These are phyloP conservation scores for Rhytidhysteron rufulum DNA, from an alignment of 2,329 filamentous ascomycete species.

Conservation along the genomic window DNA sequence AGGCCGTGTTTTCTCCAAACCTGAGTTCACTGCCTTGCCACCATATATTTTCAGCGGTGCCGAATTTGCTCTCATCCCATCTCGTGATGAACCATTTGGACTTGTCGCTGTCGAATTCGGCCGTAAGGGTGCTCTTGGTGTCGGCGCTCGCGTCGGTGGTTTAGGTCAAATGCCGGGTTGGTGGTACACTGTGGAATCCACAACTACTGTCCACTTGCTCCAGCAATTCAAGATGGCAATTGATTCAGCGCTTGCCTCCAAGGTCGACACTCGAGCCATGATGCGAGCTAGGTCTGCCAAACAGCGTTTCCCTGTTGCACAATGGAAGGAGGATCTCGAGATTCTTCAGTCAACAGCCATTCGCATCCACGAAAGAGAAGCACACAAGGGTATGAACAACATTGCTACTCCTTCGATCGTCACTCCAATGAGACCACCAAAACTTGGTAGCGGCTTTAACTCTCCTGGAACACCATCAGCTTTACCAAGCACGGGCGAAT, in stretches of 20 bases:
- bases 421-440: neutral
- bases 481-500: neutral
- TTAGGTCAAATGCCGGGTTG: conserved; percentile 64
- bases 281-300: conserved; percentile 63
- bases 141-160: conserved; percentile 62
- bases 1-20: conserved; percentile 61
- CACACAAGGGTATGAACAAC: neutral
- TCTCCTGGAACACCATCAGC: neutral
- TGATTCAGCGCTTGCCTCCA: conserved; percentile 55
- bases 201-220: conserved; percentile 57
- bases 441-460: neutral
- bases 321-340: conserved; percentile 63
- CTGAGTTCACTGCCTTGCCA: conserved; percentile 63
- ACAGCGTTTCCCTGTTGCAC: conserved; percentile 62
- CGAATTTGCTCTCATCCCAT: conserved; percentile 64
- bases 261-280: conserved; percentile 50
- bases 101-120: conserved; percentile 66
- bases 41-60: conserved; percentile 63
- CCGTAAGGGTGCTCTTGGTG: conserved; percentile 62
- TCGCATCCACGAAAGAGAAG: conserved; percentile 42
- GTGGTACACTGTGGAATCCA: conserved; percentile 66
- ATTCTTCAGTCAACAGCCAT: conserved; percentile 59
- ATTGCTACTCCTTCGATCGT: neutral
- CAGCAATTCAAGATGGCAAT: conserved; percentile 63
- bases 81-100: conserved; percentile 64